A percentile compares a stretch with the other conserved stretches of the same genome.
Evolutionary conservation across 352 stramenopile species (phyloP).

Genomic region (Plasmopara halstedii): DNA sequence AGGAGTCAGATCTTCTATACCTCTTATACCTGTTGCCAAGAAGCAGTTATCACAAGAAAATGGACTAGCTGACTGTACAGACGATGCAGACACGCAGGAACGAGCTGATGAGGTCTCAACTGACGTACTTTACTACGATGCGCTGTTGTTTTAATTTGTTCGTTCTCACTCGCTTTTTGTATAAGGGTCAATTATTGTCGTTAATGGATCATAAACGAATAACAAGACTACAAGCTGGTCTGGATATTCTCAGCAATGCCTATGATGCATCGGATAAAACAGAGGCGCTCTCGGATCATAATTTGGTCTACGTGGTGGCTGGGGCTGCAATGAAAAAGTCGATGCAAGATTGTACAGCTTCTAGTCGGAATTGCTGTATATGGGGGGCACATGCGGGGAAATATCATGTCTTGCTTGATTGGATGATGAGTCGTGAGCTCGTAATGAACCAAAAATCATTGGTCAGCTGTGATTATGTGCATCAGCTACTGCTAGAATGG

Average conservation of each 20-base stretch:
- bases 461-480: slow-evolving; percentile 14
- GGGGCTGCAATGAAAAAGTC: slow-evolving; percentile 33
- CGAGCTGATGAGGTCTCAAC: slow-evolving; percentile 7
- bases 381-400: slow-evolving; percentile 46
- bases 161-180: slow-evolving; percentile 1
- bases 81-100: slow-evolving; percentile 8
- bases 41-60: slow-evolving; percentile 11
- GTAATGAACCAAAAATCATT: background rate
- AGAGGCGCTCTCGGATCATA: slow-evolving; percentile 14
- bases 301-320: slow-evolving; percentile 38
- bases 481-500: slow-evolving; percentile 29
- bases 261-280: slow-evolving; percentile 4
- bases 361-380: slow-evolving; percentile 47
- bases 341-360: slow-evolving; percentile 31
- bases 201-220: slow-evolving; percentile 59
- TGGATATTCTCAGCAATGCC: slow-evolving; percentile 17
- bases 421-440: slow-evolving; percentile 28
- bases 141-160: background rate
- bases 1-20: slow-evolving; percentile 21
- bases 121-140: background rate
- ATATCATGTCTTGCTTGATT: slow-evolving; percentile 40
- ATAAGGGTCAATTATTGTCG: slow-evolving; percentile 22
- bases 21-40: no score
- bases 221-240: slow-evolving; percentile 36
- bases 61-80: background rate